phyloP scores from a whole-genome alignment of 768 basidiomycete species.

The Boletus sp. region DNA sequence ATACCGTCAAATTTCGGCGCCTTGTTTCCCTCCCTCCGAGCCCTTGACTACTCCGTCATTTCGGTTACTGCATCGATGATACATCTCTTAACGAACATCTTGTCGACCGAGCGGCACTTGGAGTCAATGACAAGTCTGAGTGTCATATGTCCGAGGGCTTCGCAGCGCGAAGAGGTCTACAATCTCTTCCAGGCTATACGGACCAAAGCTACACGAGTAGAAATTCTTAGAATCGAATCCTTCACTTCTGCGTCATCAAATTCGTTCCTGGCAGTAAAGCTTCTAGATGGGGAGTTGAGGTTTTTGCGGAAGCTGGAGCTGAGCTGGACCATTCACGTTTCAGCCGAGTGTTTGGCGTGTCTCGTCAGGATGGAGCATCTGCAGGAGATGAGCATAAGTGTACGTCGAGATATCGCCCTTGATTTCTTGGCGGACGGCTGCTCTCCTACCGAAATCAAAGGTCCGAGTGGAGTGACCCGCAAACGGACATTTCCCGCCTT shows the following conservation, averaged over 20 bases:
- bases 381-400: constrained; percentile 20
- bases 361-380: constrained; percentile 22
- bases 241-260: constrained; percentile 14
- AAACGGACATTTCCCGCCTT: constrained; percentile 22
- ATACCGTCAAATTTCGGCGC: constrained; percentile 17
- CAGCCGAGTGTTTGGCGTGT: constrained; percentile 20
- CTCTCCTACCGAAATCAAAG: background rate
- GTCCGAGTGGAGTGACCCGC: background rate
- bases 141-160: constrained; percentile 25
- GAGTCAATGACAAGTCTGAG: constrained; percentile 19
- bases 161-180: constrained; percentile 15
- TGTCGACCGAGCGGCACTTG: constrained; percentile 17
- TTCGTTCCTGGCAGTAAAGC: constrained; percentile 13
- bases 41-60: constrained; percentile 28
- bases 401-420: constrained; percentile 18
- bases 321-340: constrained; percentile 22
- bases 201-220: constrained; percentile 17
- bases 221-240: constrained; percentile 22
- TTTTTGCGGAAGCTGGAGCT: constrained; percentile 24
- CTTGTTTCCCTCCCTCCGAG: constrained; percentile 24
- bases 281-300: constrained; percentile 16
- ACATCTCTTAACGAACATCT: constrained; percentile 15
- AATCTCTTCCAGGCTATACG: constrained; percentile 24
- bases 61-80: constrained; percentile 21
- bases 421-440: constrained; percentile 12